These are phyloP conservation scores for Pyrrhoderma lamaoense DNA, from an alignment of 1,284 basidiomycete species.

Conservation along the genomic window DNA sequence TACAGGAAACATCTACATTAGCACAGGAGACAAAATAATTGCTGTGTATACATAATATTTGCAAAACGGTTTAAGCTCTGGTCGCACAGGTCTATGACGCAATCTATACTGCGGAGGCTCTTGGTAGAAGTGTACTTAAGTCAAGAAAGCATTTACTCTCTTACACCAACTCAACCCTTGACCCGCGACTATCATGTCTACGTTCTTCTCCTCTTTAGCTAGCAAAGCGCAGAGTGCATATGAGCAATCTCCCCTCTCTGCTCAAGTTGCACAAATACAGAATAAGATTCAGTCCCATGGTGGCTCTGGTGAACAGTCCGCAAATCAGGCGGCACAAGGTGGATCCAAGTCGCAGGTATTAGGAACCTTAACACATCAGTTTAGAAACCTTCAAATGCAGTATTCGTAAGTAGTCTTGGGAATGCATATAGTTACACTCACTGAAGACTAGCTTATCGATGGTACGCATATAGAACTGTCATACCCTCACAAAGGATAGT, in stretches of 20 bases:
- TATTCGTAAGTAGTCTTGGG: constrained; percentile 46
- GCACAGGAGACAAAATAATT: not conserved
- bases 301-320: constrained; percentile 27
- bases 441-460: constrained; percentile 2
- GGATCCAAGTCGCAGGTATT: constrained; percentile 42
- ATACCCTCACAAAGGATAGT: constrained; percentile 66
- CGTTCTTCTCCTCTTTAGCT: constrained; percentile 55
- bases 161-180: not conserved
- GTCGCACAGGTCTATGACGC: not conserved
- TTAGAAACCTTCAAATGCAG: constrained; percentile 64
- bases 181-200: constrained; percentile 17
- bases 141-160: not conserved
- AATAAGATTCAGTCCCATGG: constrained; percentile 20
- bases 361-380: constrained; percentile 59
- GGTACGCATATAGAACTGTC: constrained; percentile 35
- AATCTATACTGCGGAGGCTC: not conserved
- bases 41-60: not conserved
- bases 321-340: constrained; percentile 35
- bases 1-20: not conserved
- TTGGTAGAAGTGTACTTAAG: not conserved
- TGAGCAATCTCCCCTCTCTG: constrained; percentile 47
- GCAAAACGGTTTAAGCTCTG: not conserved
- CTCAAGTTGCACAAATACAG: constrained; percentile 38
- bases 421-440: not conserved
- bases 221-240: constrained; percentile 69